Evolutionary conservation across 2,329 filamentous ascomycete species (phyloP), one percentile per base, ranked within the genome.

Genomic region (Cercospora nicotianae): DNA sequence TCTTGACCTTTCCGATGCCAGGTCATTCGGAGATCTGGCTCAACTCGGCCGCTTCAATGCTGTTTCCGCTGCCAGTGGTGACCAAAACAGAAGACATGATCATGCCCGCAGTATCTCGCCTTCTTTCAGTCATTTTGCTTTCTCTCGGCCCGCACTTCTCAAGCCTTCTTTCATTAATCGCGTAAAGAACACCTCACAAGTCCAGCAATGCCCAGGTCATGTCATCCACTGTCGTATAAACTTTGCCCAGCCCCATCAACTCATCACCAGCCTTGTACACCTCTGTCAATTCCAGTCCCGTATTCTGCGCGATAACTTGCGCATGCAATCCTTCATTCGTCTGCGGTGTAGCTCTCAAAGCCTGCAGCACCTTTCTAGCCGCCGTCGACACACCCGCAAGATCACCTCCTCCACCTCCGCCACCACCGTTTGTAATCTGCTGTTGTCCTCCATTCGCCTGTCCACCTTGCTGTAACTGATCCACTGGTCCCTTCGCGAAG

Each of bases 221-320:
- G 76, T 98, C 94, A 80, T 98, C 93, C 66, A 96, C 86, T 9
- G 96, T 99, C 30, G 93, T 92, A 81, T 93, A 99, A 72, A 97
- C 92, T 74, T 92, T 77, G 31, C 93, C 92, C 65, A 87, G 81
- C 2, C 84, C 84, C 53, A 93, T 80, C 76, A 99, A 80, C 80
- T 98, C 93, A 74, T 97, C 92, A 9, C 91, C 88, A n/a, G 89
- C 94, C 63, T 86, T 87, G 73, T 89, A 82, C 13, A 95, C 91
- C 57, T 96, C 92, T 28, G 84, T 84, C 31, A 89, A 81, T 8
- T 90, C 84, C 80, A 97, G 81, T 7, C 87, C 84, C 18, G 90
- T 83, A 67, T 86, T 84, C 59, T 84, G 83, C 10, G 91, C 89
- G 74, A 99, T 91, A 68, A 90, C 83, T 75, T 94, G 90, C 72